Percentiles rank a stretch among this genome's conserved stretches.
Evolutionary conservation across 1,139 yeast species (phyloP).

Genomic region (Barnettozyma hawaiiensis): DNA sequence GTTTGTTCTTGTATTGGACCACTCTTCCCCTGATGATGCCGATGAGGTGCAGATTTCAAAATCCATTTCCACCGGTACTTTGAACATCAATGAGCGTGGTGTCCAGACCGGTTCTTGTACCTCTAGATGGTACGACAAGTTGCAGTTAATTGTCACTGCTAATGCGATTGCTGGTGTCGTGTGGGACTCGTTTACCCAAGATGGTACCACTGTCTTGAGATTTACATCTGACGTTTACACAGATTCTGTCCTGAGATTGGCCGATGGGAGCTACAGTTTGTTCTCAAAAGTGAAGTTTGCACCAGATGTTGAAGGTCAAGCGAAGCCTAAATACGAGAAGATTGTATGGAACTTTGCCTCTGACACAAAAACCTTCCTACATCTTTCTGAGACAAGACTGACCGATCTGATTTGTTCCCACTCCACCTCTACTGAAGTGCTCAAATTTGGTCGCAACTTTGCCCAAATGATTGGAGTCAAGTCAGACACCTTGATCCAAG

Average conservation of each 20-base stretch:
- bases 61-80: constrained; percentile 60
- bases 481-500: constrained; percentile 62
- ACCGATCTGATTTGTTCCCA: constrained; percentile 74
- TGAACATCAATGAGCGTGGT: constrained; percentile 48
- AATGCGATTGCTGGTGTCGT: constrained; percentile 73
- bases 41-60: constrained; percentile 33
- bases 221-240: constrained; percentile 73
- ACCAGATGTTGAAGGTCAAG: constrained; percentile 7
- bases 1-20: constrained; percentile 63
- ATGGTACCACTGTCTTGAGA: constrained; percentile 68
- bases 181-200: constrained; percentile 75
- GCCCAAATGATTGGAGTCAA: constrained; percentile 48
- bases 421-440: constrained; percentile 43
- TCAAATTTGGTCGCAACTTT: constrained; percentile 42
- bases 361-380: constrained; percentile 42
- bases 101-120: constrained; percentile 71
- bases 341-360: constrained; percentile 48
- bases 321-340: constrained; percentile 39
- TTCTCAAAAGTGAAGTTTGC: constrained; percentile 31
- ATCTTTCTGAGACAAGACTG: constrained; percentile 67
- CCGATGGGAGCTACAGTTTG: constrained; percentile 55
- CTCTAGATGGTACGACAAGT: constrained; percentile 74
- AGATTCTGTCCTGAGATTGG: constrained; percentile 65
- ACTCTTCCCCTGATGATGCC: constrained; percentile 48
- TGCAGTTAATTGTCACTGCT: constrained; percentile 61